phyloP scores from a whole-genome alignment of 2,329 filamentous ascomycete genomes.

The Decorospora gaudefroyi region DNA sequence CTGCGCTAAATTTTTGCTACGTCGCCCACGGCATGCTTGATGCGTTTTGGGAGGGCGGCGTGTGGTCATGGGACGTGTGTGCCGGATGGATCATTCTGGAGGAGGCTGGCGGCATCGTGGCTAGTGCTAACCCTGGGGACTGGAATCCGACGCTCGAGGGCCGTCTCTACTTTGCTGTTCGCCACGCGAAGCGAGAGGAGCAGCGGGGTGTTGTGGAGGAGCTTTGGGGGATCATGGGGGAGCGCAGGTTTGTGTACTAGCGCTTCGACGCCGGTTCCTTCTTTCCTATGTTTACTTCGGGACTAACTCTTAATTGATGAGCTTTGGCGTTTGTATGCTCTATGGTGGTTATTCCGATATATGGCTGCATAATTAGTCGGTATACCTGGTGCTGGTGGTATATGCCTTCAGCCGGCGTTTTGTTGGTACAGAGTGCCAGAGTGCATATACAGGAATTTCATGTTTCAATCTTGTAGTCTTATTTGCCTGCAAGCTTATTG shows the following conservation, averaged over 20 bases:
- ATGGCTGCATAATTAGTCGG: no score
- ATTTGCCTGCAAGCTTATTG: no score
- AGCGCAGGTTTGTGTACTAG: constrained; percentile 42
- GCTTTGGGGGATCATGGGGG: constrained; percentile 45
- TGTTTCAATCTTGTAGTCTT: no score
- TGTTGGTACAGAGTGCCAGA: no score
- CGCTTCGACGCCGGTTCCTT: no score
- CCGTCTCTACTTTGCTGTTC: constrained; percentile 42
- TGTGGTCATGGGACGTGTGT: constrained; percentile 46
- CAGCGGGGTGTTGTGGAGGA: constrained; percentile 43
- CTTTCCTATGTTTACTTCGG: no score
- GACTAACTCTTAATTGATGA: no score
- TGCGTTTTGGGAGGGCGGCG: constrained; percentile 47
- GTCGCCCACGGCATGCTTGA: constrained; percentile 45
- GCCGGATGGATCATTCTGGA: constrained; percentile 48
- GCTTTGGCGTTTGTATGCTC: no score
- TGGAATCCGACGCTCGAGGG: constrained; percentile 46
- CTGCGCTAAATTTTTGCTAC: constrained; percentile 48
- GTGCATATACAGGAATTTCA: no score
- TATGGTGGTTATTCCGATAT: no score
- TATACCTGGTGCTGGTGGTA: no score
- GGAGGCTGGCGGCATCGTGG: constrained; percentile 47
- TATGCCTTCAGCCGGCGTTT: no score
- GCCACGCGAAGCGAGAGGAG: constrained; percentile 36
- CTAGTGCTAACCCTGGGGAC: constrained; percentile 42